Percentiles rank a stretch among this genome's conserved stretches.
phyloP scores from a whole-genome alignment of 1,284 basidiomycete species.

The Kwoniella shivajii region DNA sequence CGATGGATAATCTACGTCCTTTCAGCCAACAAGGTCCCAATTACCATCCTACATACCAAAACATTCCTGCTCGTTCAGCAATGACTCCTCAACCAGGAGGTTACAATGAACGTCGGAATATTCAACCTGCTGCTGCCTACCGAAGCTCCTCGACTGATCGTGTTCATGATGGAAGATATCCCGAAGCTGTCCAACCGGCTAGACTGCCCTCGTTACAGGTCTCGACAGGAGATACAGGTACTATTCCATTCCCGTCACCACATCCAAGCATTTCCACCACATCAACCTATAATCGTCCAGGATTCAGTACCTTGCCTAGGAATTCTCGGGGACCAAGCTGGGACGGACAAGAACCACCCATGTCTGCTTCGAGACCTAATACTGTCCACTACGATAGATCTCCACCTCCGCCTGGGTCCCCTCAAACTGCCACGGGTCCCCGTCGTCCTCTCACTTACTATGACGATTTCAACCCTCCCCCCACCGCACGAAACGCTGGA shows the following conservation, averaged over 20 bases:
- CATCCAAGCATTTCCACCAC: slow-evolving; percentile 19
- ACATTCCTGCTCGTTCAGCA: slow-evolving; percentile 23
- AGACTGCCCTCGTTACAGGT: slow-evolving; percentile 17
- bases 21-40: slow-evolving; percentile 16
- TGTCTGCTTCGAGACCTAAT: slow-evolving; percentile 18
- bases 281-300: slow-evolving; percentile 1
- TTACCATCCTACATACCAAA: slow-evolving; percentile 27
- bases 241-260: slow-evolving; percentile 39
- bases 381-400: slow-evolving; percentile 36
- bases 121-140: slow-evolving; percentile 13
- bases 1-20: slow-evolving; percentile 38
- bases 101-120: slow-evolving; percentile 11
- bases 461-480: slow-evolving; percentile 24
- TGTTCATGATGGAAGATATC: slow-evolving; percentile 38
- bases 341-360: slow-evolving; percentile 7
- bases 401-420: slow-evolving; percentile 33
- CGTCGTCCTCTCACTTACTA: slow-evolving; percentile 37
- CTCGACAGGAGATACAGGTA: slow-evolving; percentile 12
- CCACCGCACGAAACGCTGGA: slow-evolving; percentile 12
- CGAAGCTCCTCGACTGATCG: slow-evolving; percentile 29
- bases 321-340: slow-evolving; percentile 6
- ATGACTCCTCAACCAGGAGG: slow-evolving; percentile 26
- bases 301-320: slow-evolving; percentile 12
- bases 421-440: slow-evolving; percentile 34
- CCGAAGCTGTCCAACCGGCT: slow-evolving; percentile 22